Base-by-base conservation (phyloP, 805 yeast species). In the Candida chauliodis region DNA sequence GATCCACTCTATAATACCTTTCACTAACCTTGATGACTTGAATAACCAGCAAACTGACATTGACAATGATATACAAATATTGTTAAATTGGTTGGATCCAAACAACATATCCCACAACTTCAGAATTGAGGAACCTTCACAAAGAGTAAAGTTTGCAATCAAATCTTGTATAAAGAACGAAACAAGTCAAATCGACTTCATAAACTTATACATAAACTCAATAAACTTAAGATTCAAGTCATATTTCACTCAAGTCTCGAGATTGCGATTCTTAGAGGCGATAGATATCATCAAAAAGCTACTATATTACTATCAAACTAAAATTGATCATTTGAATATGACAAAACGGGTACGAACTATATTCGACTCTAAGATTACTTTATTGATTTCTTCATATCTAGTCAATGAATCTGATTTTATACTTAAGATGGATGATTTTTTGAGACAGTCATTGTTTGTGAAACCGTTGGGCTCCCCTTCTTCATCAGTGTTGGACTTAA, bases 121-220 rank as follows among this genome's bases (percentile, higher is more conserved):
- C 9, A 18, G 10, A 10, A n/a, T 29, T 6, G 13, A 18, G n/a
- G 47, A 44, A 35, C 66, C 71, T 1, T 52, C 65, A 18, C 60
- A 55, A 15, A 46, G 74, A 19, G 52, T 63, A 7, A 58, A 53
- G 28, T 50, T 64, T 1, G 72, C 72, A 3, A 62, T 66, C 9
- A 47, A 61, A 32, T 51, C 61, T 11, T 63, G 71, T 35, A 49
- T 67, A 16, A 61, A 63, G 35, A 64, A 62, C 38, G 61, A 58
- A 3, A 8, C 27, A 4, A 53, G 51, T 28, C 72, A 65, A 41
- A 43, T 49, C 8, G 61, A 61, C 11, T 66, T 68, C 35, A 54
- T 61, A 11, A 52, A 49, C 18, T 49, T 68, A 13, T 60, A 61
- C 33, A 44, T 55, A 25, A 63, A 62, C 44, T 58, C 71, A 2